These are phyloP conservation scores for Vanrija pseudolonga DNA, from an alignment of 1,284 basidiomycete genomes.

Conservation along the genomic window DNA sequence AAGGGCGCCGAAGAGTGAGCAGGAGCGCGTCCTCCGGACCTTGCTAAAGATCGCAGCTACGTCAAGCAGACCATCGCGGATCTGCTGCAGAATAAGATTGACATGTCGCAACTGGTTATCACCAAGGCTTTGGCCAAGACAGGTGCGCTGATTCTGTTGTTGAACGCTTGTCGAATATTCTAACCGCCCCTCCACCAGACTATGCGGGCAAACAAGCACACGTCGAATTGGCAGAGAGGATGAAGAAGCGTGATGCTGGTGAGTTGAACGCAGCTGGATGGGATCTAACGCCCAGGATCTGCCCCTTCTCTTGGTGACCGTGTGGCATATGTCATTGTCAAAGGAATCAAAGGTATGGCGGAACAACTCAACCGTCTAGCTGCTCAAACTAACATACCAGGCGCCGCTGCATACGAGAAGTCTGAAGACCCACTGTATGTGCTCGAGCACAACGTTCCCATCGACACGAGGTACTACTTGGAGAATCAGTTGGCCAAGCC, in stretches of 20 bases:
- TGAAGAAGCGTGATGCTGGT: constrained; percentile 91
- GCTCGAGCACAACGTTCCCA: constrained; percentile 91
- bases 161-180: not conserved
- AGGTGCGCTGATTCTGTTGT: constrained; percentile 53
- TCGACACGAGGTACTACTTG: constrained; percentile 94
- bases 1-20: constrained; percentile 82
- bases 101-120: constrained; percentile 97
- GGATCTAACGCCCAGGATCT: constrained; percentile 55
- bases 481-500: constrained; percentile 96
- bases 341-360: constrained; percentile 76
- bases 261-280: constrained; percentile 7
- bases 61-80: constrained; percentile 89
- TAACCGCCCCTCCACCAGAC: constrained; percentile 13
- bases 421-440: constrained; percentile 95
- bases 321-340: constrained; percentile 95
- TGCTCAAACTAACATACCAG: constrained; percentile 47
- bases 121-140: constrained; percentile 90
- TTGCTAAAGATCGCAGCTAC: constrained; percentile 57
- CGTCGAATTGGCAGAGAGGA: constrained; percentile 86
- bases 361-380: not conserved
- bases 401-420: constrained; percentile 95
- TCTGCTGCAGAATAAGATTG: constrained; percentile 87
- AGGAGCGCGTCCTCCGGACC: not conserved
- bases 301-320: constrained; percentile 90
- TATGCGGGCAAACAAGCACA: constrained; percentile 77